phyloP scores from a whole-genome alignment of 2,329 filamentous ascomycete species.

The Penicillium sp. region DNA sequence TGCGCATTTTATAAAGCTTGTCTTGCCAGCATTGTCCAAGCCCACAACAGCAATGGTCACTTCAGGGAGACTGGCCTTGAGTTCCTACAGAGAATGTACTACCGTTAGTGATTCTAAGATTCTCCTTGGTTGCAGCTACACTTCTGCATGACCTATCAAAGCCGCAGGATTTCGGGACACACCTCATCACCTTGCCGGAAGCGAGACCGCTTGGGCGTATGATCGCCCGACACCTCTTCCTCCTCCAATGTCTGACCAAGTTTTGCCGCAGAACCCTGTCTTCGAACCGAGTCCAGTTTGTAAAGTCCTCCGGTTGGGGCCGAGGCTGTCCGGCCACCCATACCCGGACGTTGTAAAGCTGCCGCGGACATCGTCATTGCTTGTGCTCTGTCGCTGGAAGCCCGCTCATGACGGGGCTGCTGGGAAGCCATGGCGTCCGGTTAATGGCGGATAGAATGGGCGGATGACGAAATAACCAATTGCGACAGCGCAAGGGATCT shows the following conservation, averaged over 20 bases:
- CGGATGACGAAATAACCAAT: neutral
- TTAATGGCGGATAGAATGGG: neutral
- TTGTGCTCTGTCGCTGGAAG: conserved; percentile 34
- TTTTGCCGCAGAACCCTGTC: conserved; percentile 18
- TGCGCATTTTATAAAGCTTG: conserved; percentile 59
- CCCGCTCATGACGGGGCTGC: conserved; percentile 29
- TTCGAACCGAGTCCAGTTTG: conserved; percentile 25
- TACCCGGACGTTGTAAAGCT: conserved; percentile 30
- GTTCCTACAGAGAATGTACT: conserved; percentile 14
- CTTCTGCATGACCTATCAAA: neutral
- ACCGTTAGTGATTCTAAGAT: conserved; percentile 11
- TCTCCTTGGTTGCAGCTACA: neutral
- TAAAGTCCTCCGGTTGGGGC: conserved; percentile 33
- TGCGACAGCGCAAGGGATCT: neutral
- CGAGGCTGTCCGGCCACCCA: conserved; percentile 36
- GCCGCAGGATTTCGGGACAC: conserved; percentile 10
- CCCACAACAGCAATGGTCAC: conserved; percentile 62
- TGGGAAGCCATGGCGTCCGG: conserved; percentile 28
- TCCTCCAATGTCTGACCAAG: conserved; percentile 31
- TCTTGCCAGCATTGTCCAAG: conserved; percentile 56
- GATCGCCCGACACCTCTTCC: conserved; percentile 23
- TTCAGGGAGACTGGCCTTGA: conserved; percentile 45
- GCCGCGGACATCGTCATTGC: conserved; percentile 12
- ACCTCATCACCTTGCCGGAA: conserved; percentile 28
- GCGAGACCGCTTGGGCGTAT: conserved; percentile 12